Evolutionary conservation across 75 land plant species (phyloP), one percentile per base, ranked within the genome.

Genomic region (Picea glauca): DNA sequence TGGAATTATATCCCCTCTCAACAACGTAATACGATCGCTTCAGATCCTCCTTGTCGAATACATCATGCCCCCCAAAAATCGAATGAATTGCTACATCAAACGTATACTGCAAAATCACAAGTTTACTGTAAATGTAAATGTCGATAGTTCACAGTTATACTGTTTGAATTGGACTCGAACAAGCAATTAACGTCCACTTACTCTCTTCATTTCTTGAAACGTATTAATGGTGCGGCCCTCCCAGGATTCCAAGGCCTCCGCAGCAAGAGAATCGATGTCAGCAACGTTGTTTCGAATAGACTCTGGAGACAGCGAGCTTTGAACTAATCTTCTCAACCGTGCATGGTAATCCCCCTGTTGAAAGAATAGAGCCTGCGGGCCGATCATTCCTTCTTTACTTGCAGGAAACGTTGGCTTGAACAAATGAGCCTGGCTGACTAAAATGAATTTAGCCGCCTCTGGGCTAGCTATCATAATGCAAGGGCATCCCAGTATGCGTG

Each of bases 371-470:
- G 98, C 92, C 63, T 91, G 85, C 18, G 83, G 84, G 12, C 98
- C 98, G 21, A 95, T 80, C 90, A 95, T 93, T 81, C 93, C 77
- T 84, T 89, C 89, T 77, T 95, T 95, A 83, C 98, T 95, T 7
- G 88, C 88, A 2, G 98, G 98, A 72, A 91, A 95, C 17, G 98
- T 91, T n/a, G 96, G 94, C 88, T 95, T 95, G 85, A 95, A 95
- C 64, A 95, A 91, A 64, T 88, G 88, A 17, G 98, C 88, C 56
- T 81, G 84, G 2, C 89, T 85, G 5, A 83, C 92, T 38, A 95
- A 81, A 74, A 95, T 90, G 23, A 95, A 85, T 62, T 80, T 84
- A 5, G 89, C 93, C 1, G 96, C 98, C 74, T 87, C 96, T 2
- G 98, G 96, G 76, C 96, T 95, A 12, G 98, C 89, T 12, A 93